A percentile compares a stretch with the other conserved stretches of the same genome.
Evolutionary conservation across 1,284 basidiomycete species (phyloP).

Genomic region (Cutaneotrichosporon sp.): DNA sequence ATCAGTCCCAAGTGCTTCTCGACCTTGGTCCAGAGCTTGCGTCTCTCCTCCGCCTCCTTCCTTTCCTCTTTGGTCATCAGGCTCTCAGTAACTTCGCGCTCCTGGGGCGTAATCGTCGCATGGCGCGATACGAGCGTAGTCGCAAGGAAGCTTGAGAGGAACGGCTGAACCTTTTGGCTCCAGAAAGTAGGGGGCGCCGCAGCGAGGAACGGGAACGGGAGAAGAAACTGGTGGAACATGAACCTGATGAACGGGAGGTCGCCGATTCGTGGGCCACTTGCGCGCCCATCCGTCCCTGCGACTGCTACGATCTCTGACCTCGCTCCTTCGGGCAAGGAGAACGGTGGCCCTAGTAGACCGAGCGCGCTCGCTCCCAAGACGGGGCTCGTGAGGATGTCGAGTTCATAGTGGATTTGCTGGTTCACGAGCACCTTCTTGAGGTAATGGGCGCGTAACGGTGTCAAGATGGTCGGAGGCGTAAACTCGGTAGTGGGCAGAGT

Average conservation of each 20-base stretch:
- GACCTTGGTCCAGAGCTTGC: slow-evolving; percentile 63
- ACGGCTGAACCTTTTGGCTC: slow-evolving; percentile 85
- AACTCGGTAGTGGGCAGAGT: slow-evolving; percentile 26
- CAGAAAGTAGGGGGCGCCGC: slow-evolving; percentile 83
- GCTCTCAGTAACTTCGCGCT: slow-evolving; percentile 32
- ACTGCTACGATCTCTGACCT: slow-evolving; percentile 53
- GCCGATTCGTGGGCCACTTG: slow-evolving; percentile 13
- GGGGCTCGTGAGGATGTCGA: slow-evolving; percentile 61
- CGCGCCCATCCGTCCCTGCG: slow-evolving; percentile 21
- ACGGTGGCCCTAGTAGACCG: slow-evolving; percentile 80
- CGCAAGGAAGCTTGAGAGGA: slow-evolving; percentile 66
- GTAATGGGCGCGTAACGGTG: slow-evolving; percentile 85
- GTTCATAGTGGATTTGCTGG: slow-evolving; percentile 73
- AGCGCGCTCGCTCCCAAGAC: slow-evolving; percentile 63
- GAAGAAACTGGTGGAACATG: slow-evolving; percentile 81
- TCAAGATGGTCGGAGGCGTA: slow-evolving; percentile 52
- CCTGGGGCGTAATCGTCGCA: slow-evolving; percentile 40
- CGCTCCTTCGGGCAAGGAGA: slow-evolving; percentile 56
- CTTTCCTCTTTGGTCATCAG: slow-evolving; percentile 51
- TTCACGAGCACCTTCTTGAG: slow-evolving; percentile 91
- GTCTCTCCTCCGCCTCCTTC: slow-evolving; percentile 56
- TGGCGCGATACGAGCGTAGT: slow-evolving; percentile 51
- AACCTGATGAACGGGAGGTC: slow-evolving; percentile 83
- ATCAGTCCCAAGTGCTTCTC: slow-evolving; percentile 80
- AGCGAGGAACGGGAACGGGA: slow-evolving; percentile 88